These are phyloP conservation scores for Trifolium subterraneum DNA, from an alignment of 306 rosid genomes.

Conservation along the genomic window DNA sequence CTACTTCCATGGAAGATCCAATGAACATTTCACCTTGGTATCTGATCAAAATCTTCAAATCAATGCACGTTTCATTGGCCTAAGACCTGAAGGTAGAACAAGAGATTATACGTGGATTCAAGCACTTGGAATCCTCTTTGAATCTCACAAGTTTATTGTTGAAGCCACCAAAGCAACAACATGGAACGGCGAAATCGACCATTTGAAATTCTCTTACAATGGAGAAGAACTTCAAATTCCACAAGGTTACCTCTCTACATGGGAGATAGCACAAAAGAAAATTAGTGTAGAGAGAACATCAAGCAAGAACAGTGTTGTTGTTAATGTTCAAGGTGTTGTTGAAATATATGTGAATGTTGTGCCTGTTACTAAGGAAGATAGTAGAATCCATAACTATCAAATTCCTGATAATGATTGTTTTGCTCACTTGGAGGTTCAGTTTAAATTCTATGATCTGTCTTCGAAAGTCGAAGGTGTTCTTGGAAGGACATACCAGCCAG, in stretches of 20 bases:
- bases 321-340: constrained; percentile 56
- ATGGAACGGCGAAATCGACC: constrained; percentile 64
- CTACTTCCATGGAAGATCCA: constrained; percentile 81
- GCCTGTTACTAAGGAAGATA: constrained; percentile 81
- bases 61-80: constrained; percentile 82
- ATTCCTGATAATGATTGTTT: constrained; percentile 76
- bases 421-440: constrained; percentile 87
- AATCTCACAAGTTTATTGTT: constrained; percentile 55
- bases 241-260: constrained; percentile 53
- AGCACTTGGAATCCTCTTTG: constrained; percentile 75
- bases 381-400: constrained; percentile 70
- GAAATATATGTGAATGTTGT: constrained; percentile 75
- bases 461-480: constrained; percentile 81
- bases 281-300: constrained; percentile 72
- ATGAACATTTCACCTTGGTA: constrained; percentile 75
- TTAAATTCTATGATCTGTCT: constrained; percentile 69
- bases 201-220: constrained; percentile 59
- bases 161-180: constrained; percentile 60
- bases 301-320: constrained; percentile 56
- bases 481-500: constrained; percentile 84
- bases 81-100: constrained; percentile 61
- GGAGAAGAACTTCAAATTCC: constrained; percentile 59
- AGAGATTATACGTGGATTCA: constrained; percentile 90
- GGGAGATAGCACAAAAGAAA: constrained; percentile 51
- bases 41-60: constrained; percentile 68